Conservation (phyloP, 2,329 filamentous ascomycete species). For the Epichloe festucae region DNA sequence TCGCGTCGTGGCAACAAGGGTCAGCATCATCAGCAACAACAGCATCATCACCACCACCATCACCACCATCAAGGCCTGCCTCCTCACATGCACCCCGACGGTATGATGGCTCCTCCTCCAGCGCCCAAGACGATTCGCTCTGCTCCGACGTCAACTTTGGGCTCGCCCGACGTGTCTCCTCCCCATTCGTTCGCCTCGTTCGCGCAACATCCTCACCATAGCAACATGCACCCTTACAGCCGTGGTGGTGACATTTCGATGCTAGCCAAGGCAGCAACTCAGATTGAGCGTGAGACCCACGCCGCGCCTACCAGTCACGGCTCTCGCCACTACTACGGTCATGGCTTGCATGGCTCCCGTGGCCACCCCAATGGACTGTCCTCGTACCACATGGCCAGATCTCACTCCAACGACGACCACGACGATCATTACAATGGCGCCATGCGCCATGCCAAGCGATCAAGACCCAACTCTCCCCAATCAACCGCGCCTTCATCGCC, state of each 20-base stretch:
- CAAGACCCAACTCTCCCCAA: slow-evolving; percentile 83
- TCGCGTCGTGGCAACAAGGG: slow-evolving; percentile 84
- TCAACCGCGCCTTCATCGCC: slow-evolving; percentile 93
- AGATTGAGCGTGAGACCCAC: slow-evolving; percentile 46
- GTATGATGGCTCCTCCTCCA: slow-evolving; percentile 67
- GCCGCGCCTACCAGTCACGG: slow-evolving; percentile 27
- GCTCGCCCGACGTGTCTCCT: slow-evolving; percentile 91
- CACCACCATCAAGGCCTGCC: slow-evolving; percentile 25
- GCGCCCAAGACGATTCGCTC: slow-evolving; percentile 73
- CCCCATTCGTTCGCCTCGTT: slow-evolving; percentile 76
- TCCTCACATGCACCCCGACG: slow-evolving; percentile 37
- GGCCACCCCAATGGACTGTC: slow-evolving; percentile 63
- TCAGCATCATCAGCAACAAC: slow-evolving; percentile 28
- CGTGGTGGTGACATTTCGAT: slow-evolving; percentile 43
- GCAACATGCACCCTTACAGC: slow-evolving; percentile 34
- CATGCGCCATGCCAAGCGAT: slow-evolving; percentile 69
- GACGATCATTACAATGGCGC: slow-evolving; percentile 63
- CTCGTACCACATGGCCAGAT: slow-evolving; percentile 88
- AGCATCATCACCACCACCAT: slow-evolving; percentile 19
- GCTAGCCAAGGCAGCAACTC: slow-evolving; percentile 46
- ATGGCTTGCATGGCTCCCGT: slow-evolving; percentile 35
- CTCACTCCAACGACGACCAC: slow-evolving; percentile 63
- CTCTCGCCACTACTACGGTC: slow-evolving; percentile 38
- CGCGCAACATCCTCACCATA: slow-evolving; percentile 36
- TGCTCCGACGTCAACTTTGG: slow-evolving; percentile 72